Base-by-base conservation (phyloP, 768 basidiomycete genomes). In the Pholiota conissans region DNA sequence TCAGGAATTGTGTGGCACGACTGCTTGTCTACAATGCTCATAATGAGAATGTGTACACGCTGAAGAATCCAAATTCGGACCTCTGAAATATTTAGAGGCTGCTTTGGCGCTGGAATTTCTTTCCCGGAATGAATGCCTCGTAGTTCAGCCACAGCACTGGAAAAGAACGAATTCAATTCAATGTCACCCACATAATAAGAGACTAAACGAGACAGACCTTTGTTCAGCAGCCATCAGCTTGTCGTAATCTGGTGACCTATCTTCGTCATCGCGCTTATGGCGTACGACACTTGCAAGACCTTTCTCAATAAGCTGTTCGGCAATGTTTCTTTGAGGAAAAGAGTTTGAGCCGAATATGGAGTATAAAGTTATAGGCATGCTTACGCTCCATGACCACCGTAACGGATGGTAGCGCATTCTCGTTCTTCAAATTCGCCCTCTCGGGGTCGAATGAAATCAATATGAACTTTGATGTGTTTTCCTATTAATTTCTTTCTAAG, bases 161-260 rank as follows among this genome's bases (percentile, higher is more conserved):
- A 13, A 34, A 18, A 34, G 3, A 13, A 11, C 20, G 14, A 35
- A 4, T 22, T 22, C 18, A 9, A 46, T 6, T 55, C 28, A 40
- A 57, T 49, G 35, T 53, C 20, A 10, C 34, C 30, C 14, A 28
- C 20, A 45, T 6, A 56, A 29, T 45, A 42, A 6, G 30, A 26
- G 32, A 40, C 45, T 7, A 22, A 39, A 42, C 24, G 24, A 51
- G 3, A 79, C 91, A 73, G 65, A 95, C 94, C 76, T 76, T 76
- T 95, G 93, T 71, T 99, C 96, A 7, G 95, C 97, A 27, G 88
- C 86, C 82, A 98, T 94, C 42, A 98, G 77, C 74, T 93, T 95
- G 75, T 99, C 97, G 62, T 94, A 93, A 68, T 98, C 96, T 5
- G 89, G 82, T n/a, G 95, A 95, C 47, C 95, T 84, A 65, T 95